Evolutionary conservation across 768 basidiomycete genomes (phyloP), one percentile per base, ranked within the genome.

Genomic region (Megacollybia marginata): DNA sequence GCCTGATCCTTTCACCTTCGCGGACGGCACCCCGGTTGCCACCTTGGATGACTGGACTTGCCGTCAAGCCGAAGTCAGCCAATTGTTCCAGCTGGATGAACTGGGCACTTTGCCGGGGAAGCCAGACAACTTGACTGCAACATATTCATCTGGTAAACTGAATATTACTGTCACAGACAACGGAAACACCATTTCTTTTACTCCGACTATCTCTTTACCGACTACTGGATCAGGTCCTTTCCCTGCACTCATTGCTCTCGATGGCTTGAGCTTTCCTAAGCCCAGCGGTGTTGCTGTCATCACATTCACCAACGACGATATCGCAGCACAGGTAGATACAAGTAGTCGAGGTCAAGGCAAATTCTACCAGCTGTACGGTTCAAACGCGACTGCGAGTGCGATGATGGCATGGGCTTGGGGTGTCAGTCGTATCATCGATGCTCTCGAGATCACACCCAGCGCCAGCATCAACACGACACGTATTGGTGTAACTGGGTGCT

Each of bases 361-460:
- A 49, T 82, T 82, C 70, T 82, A 74, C 65, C 69, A 69, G 40
- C 68, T 82, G 43, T 80, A 77, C 61, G 79, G 78, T 9, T 62
- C 56, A 19, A 59, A 55, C 47, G 69, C 70, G 43, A 71, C 69
- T 40, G 79, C 79, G 0, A 64, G 66, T 42, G 75, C 80, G 9
- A 74, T 80, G 76, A 78, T 69, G 15, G 79, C 80, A 2, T 82
- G 80, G 80, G 75, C 74, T 4, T 81, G 79, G 80, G 79, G 76
- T 54, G 72, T 80, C 45, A 69, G 69, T 49, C 76, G 80, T 34
- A 71, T 82, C 58, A 78, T 82, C 59, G 80, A 80, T 57, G 76
- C 71, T n/a, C 72, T 82, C 49, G 76, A 79, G 63, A 59, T 60
- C 20, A 76, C 72, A 0, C 69, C 78, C 20, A 49, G 60, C 33